Evolutionary conservation across 2,329 filamentous ascomycete species (phyloP).

Genomic region (Calonectria crousiana): DNA sequence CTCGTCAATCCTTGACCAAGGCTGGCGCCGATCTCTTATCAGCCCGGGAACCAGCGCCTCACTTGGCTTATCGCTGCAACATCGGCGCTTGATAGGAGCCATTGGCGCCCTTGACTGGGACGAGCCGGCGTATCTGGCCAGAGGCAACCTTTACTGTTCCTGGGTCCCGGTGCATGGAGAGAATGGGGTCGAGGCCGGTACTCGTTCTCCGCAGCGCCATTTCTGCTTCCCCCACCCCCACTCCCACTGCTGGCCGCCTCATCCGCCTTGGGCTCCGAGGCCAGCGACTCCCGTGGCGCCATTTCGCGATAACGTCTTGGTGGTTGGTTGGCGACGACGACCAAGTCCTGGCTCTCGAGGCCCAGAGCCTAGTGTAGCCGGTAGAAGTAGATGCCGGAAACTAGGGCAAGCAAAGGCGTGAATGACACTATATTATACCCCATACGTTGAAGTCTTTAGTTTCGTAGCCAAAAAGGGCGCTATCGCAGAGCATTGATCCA

Average conservation of each 20-base stretch:
- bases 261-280: neutral
- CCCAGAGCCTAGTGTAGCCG: neutral
- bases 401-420: neutral
- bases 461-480: neutral
- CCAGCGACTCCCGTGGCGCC: neutral
- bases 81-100: neutral
- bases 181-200: conserved; percentile 6
- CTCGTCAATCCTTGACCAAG: conserved; percentile 1
- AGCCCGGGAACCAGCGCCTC: neutral
- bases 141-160: conserved; percentile 6
- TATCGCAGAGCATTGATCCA: neutral
- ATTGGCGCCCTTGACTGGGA: neutral
- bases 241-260: conserved; percentile 21
- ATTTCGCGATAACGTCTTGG: neutral
- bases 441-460: neutral
- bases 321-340: neutral
- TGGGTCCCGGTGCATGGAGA: neutral
- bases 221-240: conserved; percentile 8
- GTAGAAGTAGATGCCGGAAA: no score
- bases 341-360: neutral
- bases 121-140: neutral
- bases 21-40: neutral
- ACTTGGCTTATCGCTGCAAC: conserved; percentile 11
- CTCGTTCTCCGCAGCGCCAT: neutral
- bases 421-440: conserved; percentile 15